These are phyloP conservation scores for Auricularia heimuer DNA, from an alignment of 768 basidiomycete species.

Conservation along the genomic window DNA sequence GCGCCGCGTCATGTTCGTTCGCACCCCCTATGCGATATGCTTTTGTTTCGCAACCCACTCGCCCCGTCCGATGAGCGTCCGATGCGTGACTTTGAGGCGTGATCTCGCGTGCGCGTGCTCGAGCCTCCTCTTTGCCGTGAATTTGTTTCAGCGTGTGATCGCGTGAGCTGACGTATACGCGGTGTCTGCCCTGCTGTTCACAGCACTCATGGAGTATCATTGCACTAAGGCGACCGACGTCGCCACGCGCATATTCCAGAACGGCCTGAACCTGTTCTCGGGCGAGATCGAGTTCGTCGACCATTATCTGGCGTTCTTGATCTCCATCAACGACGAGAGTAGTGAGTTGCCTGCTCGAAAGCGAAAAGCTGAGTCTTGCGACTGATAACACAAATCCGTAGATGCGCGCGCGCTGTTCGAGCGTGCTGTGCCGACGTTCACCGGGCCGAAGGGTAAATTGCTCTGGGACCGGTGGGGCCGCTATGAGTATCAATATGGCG, in stretches of 20 bases:
- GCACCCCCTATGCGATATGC: background rate
- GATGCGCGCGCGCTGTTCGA: slow-evolving; percentile 97
- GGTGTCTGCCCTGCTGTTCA: background rate
- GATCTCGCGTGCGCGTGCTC: too few species aligned
- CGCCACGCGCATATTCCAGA: slow-evolving; percentile 87
- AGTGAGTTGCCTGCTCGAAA: slow-evolving; percentile 44
- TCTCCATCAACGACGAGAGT: slow-evolving; percentile 89
- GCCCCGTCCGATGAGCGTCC: too few species aligned
- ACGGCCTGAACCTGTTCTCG: slow-evolving; percentile 75
- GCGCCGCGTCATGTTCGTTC: background rate
- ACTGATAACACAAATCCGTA: slow-evolving; percentile 22
- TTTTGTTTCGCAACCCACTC: too few species aligned
- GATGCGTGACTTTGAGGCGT: too few species aligned
- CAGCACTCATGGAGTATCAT: slow-evolving; percentile 94
- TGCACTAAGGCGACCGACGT: slow-evolving; percentile 68
- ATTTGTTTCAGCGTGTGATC: too few species aligned
- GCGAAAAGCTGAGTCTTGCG: background rate
- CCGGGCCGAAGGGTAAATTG: slow-evolving; percentile 57
- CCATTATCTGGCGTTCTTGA: slow-evolving; percentile 85
- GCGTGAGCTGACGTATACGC: background rate
- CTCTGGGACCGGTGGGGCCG: slow-evolving; percentile 95
- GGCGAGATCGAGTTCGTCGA: slow-evolving; percentile 80
- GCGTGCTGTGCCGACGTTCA: slow-evolving; percentile 68
- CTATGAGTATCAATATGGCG: slow-evolving; percentile 94
- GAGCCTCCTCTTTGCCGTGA: too few species aligned